Evolutionary conservation across 257 asterid genomes (phyloP).

Genomic region (Solanum ossicruentum): DNA sequence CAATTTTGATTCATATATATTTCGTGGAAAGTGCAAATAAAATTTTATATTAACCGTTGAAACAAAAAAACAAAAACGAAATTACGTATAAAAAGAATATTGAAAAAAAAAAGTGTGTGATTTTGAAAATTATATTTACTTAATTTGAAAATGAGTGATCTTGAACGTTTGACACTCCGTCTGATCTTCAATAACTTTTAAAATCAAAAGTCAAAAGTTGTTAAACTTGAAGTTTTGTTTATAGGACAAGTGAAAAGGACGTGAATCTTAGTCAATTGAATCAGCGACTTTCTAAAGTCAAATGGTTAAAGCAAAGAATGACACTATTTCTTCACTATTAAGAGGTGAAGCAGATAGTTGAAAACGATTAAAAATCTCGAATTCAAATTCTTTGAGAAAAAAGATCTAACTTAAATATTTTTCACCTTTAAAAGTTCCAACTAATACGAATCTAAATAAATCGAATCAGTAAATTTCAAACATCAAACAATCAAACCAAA

Average conservation of each 20-base stretch:
- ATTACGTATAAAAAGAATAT: neutral
- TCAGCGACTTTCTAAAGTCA: neutral
- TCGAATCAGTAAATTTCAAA: neutral
- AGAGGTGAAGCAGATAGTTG: too few relatives aligned
- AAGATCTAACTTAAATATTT: neutral
- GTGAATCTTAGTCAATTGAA: neutral
- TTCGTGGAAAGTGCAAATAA: neutral
- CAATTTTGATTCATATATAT: too few relatives aligned
- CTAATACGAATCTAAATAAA: neutral
- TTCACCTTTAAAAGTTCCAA: neutral
- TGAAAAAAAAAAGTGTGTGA: accelerated
- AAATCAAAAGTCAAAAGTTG: neutral
- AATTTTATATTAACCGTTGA: neutral
- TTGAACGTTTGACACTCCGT: neutral
- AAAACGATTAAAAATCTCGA: neutral
- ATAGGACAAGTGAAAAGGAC: neutral
- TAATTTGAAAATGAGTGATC: neutral
- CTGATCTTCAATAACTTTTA: neutral
- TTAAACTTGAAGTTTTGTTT: neutral
- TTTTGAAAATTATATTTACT: neutral
- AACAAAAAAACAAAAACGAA: accelerated
- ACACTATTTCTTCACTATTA: neutral
- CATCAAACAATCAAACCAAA: neutral
- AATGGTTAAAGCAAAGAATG: neutral
- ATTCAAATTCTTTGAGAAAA: neutral